Evolutionary conservation across 108 stramenopile species (phyloP), one percentile per base, ranked within the genome.

Genomic region (Fistulifera pelliculosa): DNA sequence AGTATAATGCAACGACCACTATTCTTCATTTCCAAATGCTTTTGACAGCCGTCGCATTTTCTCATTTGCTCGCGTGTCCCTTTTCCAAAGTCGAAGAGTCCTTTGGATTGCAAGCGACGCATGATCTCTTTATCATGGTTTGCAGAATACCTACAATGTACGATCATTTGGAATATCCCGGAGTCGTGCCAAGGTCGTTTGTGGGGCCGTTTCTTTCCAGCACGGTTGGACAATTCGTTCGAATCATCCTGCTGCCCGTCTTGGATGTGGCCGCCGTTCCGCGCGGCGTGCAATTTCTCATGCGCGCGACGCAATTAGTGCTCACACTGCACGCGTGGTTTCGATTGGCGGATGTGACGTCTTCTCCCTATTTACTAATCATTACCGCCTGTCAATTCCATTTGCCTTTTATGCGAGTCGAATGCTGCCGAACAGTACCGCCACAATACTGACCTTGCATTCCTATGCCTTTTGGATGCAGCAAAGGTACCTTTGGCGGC

Each of bases 71-170:
- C 38, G 42, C 70, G 8, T 94, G 94, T 67, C 96, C 95, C 0
- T 81, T 93, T 52, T 93, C 85, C 57, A 99, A 99, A 63, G 97
- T 98, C n/a, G 99, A 99, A 64, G 99, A 99, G 64, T 87, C 84
- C 47, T 99, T 99, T 66, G 88, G 94, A 61, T 65, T 94, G 38
- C 99, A 99, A 80, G 99, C 97, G 18, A 75, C 85, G 0, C 87
- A 96, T 62, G 97, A 98, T 69, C 54, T 92, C 39, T 77, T 40
- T 85, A 83, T 62, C 59, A 83, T 62, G 86, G 90, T 52, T 19
- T 6, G 39, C 16, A n/a, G 14, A 7, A 47, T 14, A 12, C 5
- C 23, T 3, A 27, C 14, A 12, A 49, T 62, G 23, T 90, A 87
- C 45, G 89, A 90, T 66, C 89, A 90, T 65, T 57, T 85, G 18